Evolutionary conservation across 2,329 filamentous ascomycete genomes (phyloP).

Genomic region (Penicillium sp.): DNA sequence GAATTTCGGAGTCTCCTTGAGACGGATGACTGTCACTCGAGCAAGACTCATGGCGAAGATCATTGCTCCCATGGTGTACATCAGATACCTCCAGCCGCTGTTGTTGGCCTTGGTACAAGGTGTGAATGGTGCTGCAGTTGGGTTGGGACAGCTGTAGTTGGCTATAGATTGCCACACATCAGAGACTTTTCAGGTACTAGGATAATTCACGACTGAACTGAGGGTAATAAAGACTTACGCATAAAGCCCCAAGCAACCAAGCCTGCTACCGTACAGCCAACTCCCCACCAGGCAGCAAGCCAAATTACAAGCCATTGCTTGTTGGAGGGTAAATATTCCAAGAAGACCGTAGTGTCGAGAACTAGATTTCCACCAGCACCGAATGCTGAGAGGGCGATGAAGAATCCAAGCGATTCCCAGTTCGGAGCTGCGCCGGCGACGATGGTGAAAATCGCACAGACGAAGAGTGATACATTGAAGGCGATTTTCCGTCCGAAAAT

Average conservation of each 20-base stretch:
- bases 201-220: no score
- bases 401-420: background rate
- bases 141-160: background rate
- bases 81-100: background rate
- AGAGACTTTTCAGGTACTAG: no score
- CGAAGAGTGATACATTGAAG: background rate
- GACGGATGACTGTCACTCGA: background rate
- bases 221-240: no score
- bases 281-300: background rate
- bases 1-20: slow-evolving; percentile 14
- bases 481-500: background rate
- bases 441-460: background rate
- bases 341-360: background rate
- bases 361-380: background rate
- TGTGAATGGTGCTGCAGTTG: no score
- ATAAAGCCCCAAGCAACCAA: background rate
- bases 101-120: background rate
- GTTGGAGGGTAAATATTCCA: background rate
- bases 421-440: background rate
- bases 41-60: background rate
- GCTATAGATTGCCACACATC: background rate
- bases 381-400: background rate
- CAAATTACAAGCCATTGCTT: background rate
- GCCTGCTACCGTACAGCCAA: background rate
- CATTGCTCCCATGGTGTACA: background rate